Conservation (phyloP, 108 stramenopile genomes). For the Skeletonema menzelii region DNA sequence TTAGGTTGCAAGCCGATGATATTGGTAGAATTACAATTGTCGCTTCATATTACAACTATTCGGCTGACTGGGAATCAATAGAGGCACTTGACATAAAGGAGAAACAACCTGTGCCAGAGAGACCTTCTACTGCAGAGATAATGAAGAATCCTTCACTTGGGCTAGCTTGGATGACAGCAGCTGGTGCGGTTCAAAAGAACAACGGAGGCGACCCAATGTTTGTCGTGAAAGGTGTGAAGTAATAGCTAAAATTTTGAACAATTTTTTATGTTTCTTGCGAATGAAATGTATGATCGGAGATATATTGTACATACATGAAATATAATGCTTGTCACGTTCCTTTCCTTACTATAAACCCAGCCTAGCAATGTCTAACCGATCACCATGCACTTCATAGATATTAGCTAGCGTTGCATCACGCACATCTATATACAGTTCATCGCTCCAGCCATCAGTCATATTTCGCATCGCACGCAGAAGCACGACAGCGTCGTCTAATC, state of each 20-base stretch:
- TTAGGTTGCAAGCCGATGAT: slow-evolving; percentile 69
- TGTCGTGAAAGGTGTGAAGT: slow-evolving; percentile 70
- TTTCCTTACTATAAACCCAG: slow-evolving; percentile 19
- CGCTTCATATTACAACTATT: slow-evolving; percentile 71
- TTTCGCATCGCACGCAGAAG: slow-evolving; percentile 58
- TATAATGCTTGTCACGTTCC: not conserved
- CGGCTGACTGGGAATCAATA: slow-evolving; percentile 55
- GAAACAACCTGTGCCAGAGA: slow-evolving; percentile 34
- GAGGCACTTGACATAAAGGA: slow-evolving; percentile 70
- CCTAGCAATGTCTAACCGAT: slow-evolving; percentile 11
- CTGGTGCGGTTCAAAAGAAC: slow-evolving; percentile 52
- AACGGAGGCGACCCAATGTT: slow-evolving; percentile 76
- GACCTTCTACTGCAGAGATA: slow-evolving; percentile 56
- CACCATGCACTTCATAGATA: slow-evolving; percentile 15
- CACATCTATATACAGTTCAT: slow-evolving; percentile 11
- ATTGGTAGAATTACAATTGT: slow-evolving; percentile 72
- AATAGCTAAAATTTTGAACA: not conserved
- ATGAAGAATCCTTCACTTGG: slow-evolving; percentile 52
- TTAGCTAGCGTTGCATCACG: slow-evolving; percentile 17
- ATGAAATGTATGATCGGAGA: not conserved
- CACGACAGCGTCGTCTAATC: slow-evolving; percentile 46
- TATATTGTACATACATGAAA: not conserved
- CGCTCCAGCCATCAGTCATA: slow-evolving; percentile 53
- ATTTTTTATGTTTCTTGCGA: not conserved
- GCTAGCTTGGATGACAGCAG: slow-evolving; percentile 69